Evolutionary conservation across 139 green algal genomes (phyloP), one percentile per base, ranked within the genome.

Genomic region (Diplosphaera chodatii): DNA sequence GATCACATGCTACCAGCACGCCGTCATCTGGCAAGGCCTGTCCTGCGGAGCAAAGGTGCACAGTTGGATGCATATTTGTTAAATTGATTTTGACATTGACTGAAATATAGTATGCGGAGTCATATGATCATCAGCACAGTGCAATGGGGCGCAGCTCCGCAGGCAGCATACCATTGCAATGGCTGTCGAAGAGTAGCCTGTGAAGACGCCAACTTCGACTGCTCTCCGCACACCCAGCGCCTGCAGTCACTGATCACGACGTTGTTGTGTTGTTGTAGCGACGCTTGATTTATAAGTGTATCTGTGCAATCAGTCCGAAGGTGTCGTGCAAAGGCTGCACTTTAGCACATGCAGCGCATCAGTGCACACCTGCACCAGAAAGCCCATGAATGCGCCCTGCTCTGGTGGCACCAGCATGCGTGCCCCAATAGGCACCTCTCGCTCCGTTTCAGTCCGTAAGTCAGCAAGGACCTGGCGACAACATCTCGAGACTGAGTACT

Each of bases 161-260:
- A 48, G 10, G 10, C 37, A 48, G 37, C 77, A 34, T 68, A 89
- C 85, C 75, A 91, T 59, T 0, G 90, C 90, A 28, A 95, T 83
- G 21, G 83, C 84, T 8, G 88, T 70, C 0, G 89, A 87, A 0
- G 84, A 93, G 81, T 97, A 96, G 3, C 93, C 94, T 1, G 94
- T 98, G 84, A 95, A 98, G 0, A 93, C 84, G 3, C 90, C 90
- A 15, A 95, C 68, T 67, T 92, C 85, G 8, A 91, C 70, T 15
- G 83, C 77, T 1, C 74, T 59, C 30, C 25, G 64, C 0, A 78
- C 89, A 0, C 84, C 77, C 18, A 87, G 77, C 21, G 91, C 64
- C 48, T 59, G 48, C 25, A 10, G 37, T 20, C 37, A n/a, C n/a
- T n/a, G n/a, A n/a, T n/a, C n/a, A n/a, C n/a, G n/a, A n/a, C n/a